A percentile compares a stretch with the other conserved stretches of the same genome.
Evolutionary conservation across 768 basidiomycete species (phyloP).

Genomic region (Polyporus arcularius): DNA sequence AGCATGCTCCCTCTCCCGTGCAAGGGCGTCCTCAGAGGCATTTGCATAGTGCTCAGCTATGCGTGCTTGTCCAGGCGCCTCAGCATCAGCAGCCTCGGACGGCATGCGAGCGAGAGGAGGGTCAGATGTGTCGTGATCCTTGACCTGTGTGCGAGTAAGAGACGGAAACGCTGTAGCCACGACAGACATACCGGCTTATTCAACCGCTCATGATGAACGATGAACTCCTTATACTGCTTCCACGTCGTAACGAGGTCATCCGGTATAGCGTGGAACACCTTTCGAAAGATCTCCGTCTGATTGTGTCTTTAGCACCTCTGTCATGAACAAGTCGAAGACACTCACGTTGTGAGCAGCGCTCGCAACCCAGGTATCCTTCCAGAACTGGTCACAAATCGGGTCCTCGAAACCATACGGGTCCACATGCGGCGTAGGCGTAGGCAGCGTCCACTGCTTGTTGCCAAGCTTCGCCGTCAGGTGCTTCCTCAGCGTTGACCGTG

Average conservation of each 20-base stretch:
- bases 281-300: conserved; percentile 93
- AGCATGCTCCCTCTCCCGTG: conserved; percentile 20
- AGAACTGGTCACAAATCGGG: conserved; percentile 84
- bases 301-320: conserved; percentile 2
- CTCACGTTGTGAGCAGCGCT: conserved; percentile 87
- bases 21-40: conserved; percentile 17
- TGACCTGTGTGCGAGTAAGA: conserved; percentile 37
- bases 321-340: conserved; percentile 12
- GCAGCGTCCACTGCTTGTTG: conserved; percentile 60
- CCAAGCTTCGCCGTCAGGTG: conserved; percentile 54
- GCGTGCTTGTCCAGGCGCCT: conserved; percentile 29
- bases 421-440: conserved; percentile 68
- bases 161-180: not conserved
- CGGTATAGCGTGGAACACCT: conserved; percentile 91
- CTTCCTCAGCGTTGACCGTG: conserved; percentile 54
- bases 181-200: conserved; percentile 58
- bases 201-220: conserved; percentile 71
- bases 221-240: conserved; percentile 93
- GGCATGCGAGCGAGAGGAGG: conserved; percentile 53
- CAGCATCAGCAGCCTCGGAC: conserved; percentile 55
- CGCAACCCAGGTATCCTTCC: conserved; percentile 88
- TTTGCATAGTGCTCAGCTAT: conserved; percentile 20
- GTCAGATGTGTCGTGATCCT: conserved; percentile 41
- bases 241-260: conserved; percentile 93
- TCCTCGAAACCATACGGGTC: conserved; percentile 84